Base-by-base conservation (phyloP, 2,329 filamentous ascomycete genomes). In the Xylariales sp. region DNA sequence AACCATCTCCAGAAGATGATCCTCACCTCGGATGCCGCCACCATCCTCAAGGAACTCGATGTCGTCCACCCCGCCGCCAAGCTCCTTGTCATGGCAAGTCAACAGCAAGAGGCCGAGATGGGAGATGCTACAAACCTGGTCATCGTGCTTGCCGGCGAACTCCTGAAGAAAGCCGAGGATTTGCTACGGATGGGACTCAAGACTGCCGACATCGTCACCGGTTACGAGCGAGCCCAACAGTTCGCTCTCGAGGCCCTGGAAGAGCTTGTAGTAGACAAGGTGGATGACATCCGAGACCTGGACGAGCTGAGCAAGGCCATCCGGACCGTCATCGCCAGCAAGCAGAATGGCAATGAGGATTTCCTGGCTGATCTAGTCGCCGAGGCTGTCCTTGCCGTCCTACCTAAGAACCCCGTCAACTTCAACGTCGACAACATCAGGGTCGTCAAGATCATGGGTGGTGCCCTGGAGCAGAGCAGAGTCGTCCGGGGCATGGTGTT, bases 1-100 rank as follows among this genome's bases (percentile, higher is more conserved):
- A 98, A 98, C 76, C 94, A 98, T 71, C 78, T 98, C 49, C 88
- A 95, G 68, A 98, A 98, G 78, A 96, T 98, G 93, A 95, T 96
- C 57, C 76, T 98, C 51, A 98, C 94, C 55, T 97, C 90, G 46
- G 93, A 98, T 62, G 93, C 93, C 51, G 93, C 93, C 52, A 97
- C 93, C 31, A 98, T 98, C 62, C 78, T 98, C 55, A 85, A 89
- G 60, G 94, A 98, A 72, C 82, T 98, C 65, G 93, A 98, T 60
- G 93, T 98, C 49, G 90, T 98, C 43, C 93, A 98, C 72, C 93
- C 94, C 48, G 93, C 93, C 44, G 94, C 93, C 38, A 98, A 98
- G 73, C 76, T 98, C 51, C 74, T 98, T 40, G 93, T 98, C 56
- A 98, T 98, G 94, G 91, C 93, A 47, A 91, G 86, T 65, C 93